Evolutionary conservation across 2,329 filamentous ascomycete species (phyloP).

Genomic region (Helminthosporium solani): DNA sequence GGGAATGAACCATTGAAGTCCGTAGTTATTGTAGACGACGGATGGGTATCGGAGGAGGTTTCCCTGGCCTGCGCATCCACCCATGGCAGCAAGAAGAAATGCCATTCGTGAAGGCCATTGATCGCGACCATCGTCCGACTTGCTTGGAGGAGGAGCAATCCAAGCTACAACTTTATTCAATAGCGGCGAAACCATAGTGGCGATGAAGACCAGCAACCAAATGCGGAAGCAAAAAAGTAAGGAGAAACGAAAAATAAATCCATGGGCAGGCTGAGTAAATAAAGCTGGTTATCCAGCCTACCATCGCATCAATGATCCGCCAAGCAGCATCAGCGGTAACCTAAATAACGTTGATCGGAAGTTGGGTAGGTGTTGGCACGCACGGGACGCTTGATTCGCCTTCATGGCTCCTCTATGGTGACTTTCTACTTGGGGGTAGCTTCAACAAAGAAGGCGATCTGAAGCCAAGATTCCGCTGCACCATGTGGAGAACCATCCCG

Average conservation of each 20-base stretch:
- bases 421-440: neutral
- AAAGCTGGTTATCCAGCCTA: neutral
- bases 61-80: constrained; percentile 17
- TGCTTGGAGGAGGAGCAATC: constrained; percentile 6
- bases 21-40: constrained; percentile 20
- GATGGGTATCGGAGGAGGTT: constrained; percentile 20
- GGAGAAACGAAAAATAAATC: neutral
- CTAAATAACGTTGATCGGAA: neutral
- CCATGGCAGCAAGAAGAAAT: constrained; percentile 17
- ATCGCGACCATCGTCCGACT: constrained; percentile 18
- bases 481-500: constrained; percentile 15
- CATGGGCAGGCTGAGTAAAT: neutral
- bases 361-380: neutral
- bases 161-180: constrained; percentile 2
- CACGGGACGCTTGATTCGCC: too few relatives aligned
- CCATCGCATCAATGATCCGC: neutral
- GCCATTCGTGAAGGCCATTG: constrained; percentile 16
- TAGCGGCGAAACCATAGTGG: neutral
- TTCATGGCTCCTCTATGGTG: neutral
- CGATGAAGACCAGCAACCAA: neutral
- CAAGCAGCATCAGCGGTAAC: neutral
- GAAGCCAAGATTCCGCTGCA: constrained; percentile 28
- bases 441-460: constrained; percentile 5
- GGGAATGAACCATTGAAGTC: constrained; percentile 18
- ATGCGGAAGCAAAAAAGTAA: neutral